These are phyloP conservation scores for Dictyostelium firmibasis DNA, from an alignment of 78 protist species.

Conservation along the genomic window DNA sequence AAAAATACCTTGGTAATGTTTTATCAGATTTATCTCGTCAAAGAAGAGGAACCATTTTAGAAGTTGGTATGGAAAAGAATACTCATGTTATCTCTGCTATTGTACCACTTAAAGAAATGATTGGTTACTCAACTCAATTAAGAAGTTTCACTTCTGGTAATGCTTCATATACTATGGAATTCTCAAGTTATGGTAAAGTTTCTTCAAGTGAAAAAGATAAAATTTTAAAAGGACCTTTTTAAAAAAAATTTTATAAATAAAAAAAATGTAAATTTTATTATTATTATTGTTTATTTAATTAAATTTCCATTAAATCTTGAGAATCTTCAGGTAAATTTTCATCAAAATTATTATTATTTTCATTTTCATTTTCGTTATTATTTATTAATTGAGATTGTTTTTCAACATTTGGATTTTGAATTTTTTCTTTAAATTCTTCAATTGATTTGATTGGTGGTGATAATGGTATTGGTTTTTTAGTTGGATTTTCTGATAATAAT, in stretches of 20 bases:
- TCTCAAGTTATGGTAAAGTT: conserved; percentile 39
- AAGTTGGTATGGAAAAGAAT: conserved; percentile 61
- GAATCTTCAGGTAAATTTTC: conserved; percentile 40
- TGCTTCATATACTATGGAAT: conserved; percentile 78
- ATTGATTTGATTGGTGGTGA: neutral
- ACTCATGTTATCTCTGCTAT: conserved; percentile 29
- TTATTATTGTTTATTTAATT: neutral
- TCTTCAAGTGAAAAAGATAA: conserved; percentile 7
- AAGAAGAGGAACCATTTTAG: conserved; percentile 56
- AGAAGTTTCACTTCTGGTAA: conserved; percentile 62
- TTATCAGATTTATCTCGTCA: conserved; percentile 74
- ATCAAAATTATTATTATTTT: neutral
- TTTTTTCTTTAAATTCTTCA: neutral
- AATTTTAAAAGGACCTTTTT: conserved; percentile 7
- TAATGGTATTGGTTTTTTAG: neutral
- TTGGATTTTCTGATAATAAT: neutral
- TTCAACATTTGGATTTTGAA: neutral
- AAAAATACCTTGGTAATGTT: conserved; percentile 65
- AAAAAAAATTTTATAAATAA: neutral
- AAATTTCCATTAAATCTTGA: conserved; percentile 56
- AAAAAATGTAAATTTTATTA: neutral
- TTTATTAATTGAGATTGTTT: neutral
- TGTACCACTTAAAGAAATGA: conserved; percentile 76
- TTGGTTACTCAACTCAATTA: conserved; percentile 74
- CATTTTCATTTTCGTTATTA: neutral